phyloP scores from a whole-genome alignment of 164 flowering plant species.

The Houttuynia cordata region DNA sequence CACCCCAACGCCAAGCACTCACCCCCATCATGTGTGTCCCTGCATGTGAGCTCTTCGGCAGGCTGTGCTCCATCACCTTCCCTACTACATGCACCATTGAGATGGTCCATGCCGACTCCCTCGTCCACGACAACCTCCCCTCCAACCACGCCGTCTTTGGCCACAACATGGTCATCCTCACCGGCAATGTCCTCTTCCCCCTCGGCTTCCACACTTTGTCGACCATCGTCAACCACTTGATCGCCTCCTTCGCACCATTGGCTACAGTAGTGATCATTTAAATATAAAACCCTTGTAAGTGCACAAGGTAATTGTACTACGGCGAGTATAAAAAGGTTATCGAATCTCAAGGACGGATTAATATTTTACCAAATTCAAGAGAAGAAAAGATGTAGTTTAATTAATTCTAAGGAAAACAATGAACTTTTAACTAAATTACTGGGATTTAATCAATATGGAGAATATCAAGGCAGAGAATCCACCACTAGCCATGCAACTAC shows the following conservation, averaged over 20 bases:
- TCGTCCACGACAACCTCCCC: conserved; percentile 80
- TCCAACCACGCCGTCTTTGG: conserved; percentile 78
- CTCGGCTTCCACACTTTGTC: conserved; percentile 67
- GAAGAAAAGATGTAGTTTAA: too few species aligned
- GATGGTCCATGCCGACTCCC: conserved; percentile 84
- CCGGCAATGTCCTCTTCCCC: conserved; percentile 92
- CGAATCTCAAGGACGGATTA: too few species aligned
- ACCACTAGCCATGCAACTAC: too few species aligned
- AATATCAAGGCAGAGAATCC: too few species aligned
- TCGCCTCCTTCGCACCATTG: conserved; percentile 53
- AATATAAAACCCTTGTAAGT: too few species aligned
- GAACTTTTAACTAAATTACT: too few species aligned
- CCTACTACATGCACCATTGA: conserved; percentile 98
- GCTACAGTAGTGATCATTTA: too few species aligned
- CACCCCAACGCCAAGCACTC: conserved; percentile 9
- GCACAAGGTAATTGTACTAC: too few species aligned
- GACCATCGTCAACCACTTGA: conserved; percentile 49
- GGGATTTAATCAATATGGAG: too few species aligned
- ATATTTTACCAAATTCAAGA: too few species aligned
- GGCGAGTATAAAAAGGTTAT: too few species aligned
- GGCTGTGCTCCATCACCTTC: conserved; percentile 60
- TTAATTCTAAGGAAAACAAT: too few species aligned
- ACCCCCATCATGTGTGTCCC: conserved; percentile 12
- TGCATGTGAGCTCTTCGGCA: conserved; percentile 50
- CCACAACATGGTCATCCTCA: conserved; percentile 82